Base-by-base conservation (phyloP, 2,329 filamentous ascomycete genomes). In the Sordariomycetes sp. region DNA sequence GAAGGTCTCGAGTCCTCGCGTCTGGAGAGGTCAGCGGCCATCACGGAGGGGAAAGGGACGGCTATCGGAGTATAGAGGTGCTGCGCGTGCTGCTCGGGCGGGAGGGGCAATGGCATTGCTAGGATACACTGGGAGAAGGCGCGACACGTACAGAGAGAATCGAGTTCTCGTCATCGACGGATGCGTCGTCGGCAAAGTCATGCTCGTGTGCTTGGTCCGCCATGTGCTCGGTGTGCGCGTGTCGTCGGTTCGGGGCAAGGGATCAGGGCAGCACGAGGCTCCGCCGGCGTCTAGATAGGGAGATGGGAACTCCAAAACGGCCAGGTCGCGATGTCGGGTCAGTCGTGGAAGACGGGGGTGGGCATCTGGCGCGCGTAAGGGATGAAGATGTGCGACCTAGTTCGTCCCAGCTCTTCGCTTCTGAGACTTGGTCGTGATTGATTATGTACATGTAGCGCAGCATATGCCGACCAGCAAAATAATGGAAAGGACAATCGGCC, bases 1-100 rank as follows among this genome's bases (percentile, higher is more conserved):
- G 73, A 99, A 97, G 58, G 90, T 89, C 75, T 97, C 92, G 65
- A 97, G 77, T 63, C 94, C 89, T 66, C 90, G 88, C 58, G 90
- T 85, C 91, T 96, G 66, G 43, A 20, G 43, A 6, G 46, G 20
- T 50, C 22, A 50, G 46, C 18, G 12, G 46, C 8, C 3, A 22
- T 14, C 46, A 50, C n/a, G 20, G 46, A 10, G 43, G n/a, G 43
- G 18, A 43, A 14, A 4, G 28, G 28, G 28, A 8, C 28, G 28
- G 28, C 8, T 32, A 32, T 32, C 28, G 28, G 28, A 32, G 28
- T 32, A 4, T 32, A 32, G 28, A 32, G 8, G 28, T 32, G 28
- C 28, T 32, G 28, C 28, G 28, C 28, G 28, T 32, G 28, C 28
- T 32, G 28, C 28, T 4, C 7, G 5, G 25, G 28, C 24, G 32